phyloP scores from a whole-genome alignment of 1,139 yeast species.

The Candida glucosophila region DNA sequence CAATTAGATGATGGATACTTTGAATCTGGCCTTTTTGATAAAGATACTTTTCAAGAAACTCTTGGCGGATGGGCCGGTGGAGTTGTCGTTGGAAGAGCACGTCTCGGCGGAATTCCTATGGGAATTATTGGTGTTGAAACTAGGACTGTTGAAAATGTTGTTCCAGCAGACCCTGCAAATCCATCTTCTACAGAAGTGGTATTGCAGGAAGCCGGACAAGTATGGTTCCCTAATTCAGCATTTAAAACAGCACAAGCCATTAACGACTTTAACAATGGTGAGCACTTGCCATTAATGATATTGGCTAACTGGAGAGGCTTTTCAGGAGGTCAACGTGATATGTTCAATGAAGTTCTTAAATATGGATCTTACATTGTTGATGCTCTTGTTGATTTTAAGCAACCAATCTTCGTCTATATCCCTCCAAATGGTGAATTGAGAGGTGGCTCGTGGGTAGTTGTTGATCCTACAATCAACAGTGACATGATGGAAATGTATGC shows the following conservation, averaged over 20 bases:
- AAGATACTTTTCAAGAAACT: constrained; percentile 92
- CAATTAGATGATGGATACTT: constrained; percentile 56
- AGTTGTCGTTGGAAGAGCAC: constrained; percentile 97
- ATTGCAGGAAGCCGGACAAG: constrained; percentile 96
- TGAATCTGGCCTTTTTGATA: constrained; percentile 85
- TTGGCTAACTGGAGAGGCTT: constrained; percentile 99
- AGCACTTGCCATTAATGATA: constrained; percentile 93
- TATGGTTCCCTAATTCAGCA: constrained; percentile 98
- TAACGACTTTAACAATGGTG: constrained; percentile 95
- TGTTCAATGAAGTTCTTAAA: constrained; percentile 96
- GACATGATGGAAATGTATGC: constrained; percentile 99
- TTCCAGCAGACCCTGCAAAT: constrained; percentile 98
- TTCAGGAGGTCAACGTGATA: constrained; percentile 99
- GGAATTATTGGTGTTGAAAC: constrained; percentile 98
- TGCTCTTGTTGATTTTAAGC: constrained; percentile 91
- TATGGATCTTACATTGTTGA: constrained; percentile 96
- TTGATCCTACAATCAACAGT: constrained; percentile 92
- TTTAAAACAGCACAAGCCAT: constrained; percentile 98
- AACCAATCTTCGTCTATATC: constrained; percentile 91
- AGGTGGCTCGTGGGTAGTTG: constrained; percentile 99
- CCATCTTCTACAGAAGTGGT: constrained; percentile 84
- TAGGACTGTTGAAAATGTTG: constrained; percentile 75
- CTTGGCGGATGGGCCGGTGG: constrained; percentile 98
- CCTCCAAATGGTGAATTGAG: constrained; percentile 98
- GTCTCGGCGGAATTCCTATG: constrained; percentile 96